Base-by-base conservation (phyloP, 257 asterid genomes). In the Linaria vulgaris region DNA sequence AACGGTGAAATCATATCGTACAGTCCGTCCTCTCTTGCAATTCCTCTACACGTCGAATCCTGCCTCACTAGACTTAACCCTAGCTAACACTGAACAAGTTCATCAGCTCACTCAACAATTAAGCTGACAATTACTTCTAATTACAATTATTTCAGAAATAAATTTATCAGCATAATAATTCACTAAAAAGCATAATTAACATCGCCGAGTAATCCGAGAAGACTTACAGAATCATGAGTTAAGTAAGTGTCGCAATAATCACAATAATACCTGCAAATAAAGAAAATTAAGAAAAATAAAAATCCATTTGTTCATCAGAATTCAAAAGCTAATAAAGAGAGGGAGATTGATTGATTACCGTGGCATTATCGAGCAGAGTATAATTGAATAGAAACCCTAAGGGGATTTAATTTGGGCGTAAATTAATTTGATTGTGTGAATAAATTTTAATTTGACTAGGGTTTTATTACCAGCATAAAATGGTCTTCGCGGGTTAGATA, bases 221-320 rank as follows among this genome's bases (percentile, higher is more conserved):
- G 43, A 64, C 94, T 78, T 64, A 91, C 98, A 15, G 98, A 88
- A 80, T 91, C 98, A 68, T 91, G 98, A n/a, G 98, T 91, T 85
- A 91, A 72, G 85, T 88, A 91, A 54, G 98, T 88, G 64, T 91
- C 96, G 77, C 98, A 91, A 59, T 91, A 91, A 73, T 91, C 98
- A 57, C 98, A 91, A 73, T 86, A 91, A 68, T 91, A 91, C 82
- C 98, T 91, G 76, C 73, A 63, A 70, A 37, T 12, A 1, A 16
- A 45, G 57, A 63, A 53, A 14, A 27, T 27, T 27, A 27, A 23
- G 24, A 48, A 10, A 25, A 13, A 37, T 34, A 47, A 2, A 25
- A 17, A 48, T 45, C 50, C 4, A 12, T 15, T 11, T 19, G 13
- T 9, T 52, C 66, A 53, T 10, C 16, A 17, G 31, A 53, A 53